Evolutionary conservation across 495 filamentous ascomycete species (phyloP).

Genomic region (Tetracladium marchalianum): DNA sequence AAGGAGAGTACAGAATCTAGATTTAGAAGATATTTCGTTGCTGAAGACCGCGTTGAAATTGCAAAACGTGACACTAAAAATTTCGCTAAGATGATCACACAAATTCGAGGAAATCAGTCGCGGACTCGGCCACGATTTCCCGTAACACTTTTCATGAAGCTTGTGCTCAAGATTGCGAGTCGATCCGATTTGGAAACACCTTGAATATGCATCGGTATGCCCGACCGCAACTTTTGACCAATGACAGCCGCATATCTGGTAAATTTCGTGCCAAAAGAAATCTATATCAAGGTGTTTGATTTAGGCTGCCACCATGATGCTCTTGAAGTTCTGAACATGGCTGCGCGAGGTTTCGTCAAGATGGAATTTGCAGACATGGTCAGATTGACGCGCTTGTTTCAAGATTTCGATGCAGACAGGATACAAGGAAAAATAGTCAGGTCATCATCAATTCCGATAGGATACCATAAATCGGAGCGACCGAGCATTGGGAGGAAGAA

Average conservation of each 20-base stretch:
- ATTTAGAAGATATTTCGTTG: conserved; percentile 38
- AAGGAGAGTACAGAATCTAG: conserved; percentile 48
- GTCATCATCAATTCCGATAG: conserved; percentile 32
- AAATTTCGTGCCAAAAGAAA: conserved; percentile 39
- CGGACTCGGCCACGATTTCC: conserved; percentile 49
- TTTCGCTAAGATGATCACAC: no score
- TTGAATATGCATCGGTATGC: conserved; percentile 56
- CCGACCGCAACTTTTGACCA: conserved; percentile 44
- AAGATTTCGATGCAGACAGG: conserved; percentile 47
- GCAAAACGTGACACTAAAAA: conserved; percentile 42
- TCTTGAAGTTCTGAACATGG: conserved; percentile 56
- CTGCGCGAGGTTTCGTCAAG: conserved; percentile 50
- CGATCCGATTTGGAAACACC: conserved; percentile 55
- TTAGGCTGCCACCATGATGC: conserved; percentile 59
- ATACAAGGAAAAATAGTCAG: conserved; percentile 47
- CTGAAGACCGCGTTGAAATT: conserved; percentile 60
- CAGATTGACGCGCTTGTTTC: conserved; percentile 47
- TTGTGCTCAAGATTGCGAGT: conserved; percentile 47
- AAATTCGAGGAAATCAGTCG: conserved; percentile 44
- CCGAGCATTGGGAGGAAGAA: no score
- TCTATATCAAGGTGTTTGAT: conserved; percentile 48
- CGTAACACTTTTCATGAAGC: conserved; percentile 55
- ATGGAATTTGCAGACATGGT: conserved; percentile 51
- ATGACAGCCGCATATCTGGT: conserved; percentile 45
- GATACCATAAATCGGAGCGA: no score